Evolutionary conservation across 257 asterid species (phyloP), one percentile per base, ranked within the genome.

Genomic region (Jasminum sambac): DNA sequence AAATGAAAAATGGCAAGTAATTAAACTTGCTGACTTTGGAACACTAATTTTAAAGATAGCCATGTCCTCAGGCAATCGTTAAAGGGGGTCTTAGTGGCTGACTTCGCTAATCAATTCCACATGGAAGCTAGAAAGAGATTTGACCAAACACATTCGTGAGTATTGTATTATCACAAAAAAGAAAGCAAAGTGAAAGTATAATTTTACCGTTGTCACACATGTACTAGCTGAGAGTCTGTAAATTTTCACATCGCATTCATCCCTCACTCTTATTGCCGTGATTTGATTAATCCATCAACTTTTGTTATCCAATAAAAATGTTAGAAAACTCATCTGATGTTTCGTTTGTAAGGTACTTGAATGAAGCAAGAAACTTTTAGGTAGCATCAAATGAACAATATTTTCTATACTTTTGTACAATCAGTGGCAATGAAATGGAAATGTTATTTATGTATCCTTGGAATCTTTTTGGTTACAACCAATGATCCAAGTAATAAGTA

Each of bases 381-480:
- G 6, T 63, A 68, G 19, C 19, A 17, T 50, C 64, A 36, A 26
- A 19, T 43, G 13, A 66, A n/a, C n/a, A n/a, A n/a, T 44, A 42
- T 44, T 38, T 63, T 63, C 50, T 63, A 43, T 50, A 23, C 25
- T 17, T 50, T 48, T 40, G 64, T 61, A 50, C 43, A 26, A 17
- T 50, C 36, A 14, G n/a, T n/a, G n/a, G n/a, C n/a, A n/a, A 8
- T 55, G 73, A 42, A 40, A 14, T 61, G 61, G 16, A 40, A 57
- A 58, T 39, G 44, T 40, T 1, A 16, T 11, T 12, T 1, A 41
- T 42, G 14, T 42, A 13, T 66, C 24, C 19, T 16, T 68, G 13
- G 5, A 69, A n/a, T 24, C 59, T 40, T 42, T n/a, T n/a, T n/a
- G n/a, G n/a, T n/a, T n/a, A n/a, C n/a, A n/a, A n/a, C n/a, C n/a